These are phyloP conservation scores for Fusarium sp. DNA, from an alignment of 2,329 filamentous ascomycete genomes.

Conservation along the genomic window DNA sequence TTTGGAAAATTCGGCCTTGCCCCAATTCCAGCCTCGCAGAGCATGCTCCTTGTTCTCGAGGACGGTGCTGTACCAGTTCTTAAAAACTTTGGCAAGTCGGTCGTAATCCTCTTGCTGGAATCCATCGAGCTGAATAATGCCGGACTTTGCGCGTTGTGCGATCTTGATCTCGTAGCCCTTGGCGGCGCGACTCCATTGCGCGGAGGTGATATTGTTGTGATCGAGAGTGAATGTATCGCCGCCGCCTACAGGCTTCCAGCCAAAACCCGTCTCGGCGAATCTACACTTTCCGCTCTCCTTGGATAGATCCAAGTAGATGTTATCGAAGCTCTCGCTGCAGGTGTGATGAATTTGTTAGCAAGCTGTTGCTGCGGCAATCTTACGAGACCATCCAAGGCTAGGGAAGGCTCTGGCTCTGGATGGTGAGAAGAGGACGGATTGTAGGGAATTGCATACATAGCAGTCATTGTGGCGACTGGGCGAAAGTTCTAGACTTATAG, in stretches of 20 bases:
- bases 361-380: slow-evolving; percentile 35
- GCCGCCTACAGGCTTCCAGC: slow-evolving; percentile 91
- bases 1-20: slow-evolving; percentile 96
- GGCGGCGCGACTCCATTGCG: slow-evolving; percentile 94
- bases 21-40: slow-evolving; percentile 98
- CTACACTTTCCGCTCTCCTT: slow-evolving; percentile 93
- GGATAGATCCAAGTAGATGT: slow-evolving; percentile 95
- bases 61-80: slow-evolving; percentile 96
- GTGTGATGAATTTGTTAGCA: slow-evolving; percentile 26
- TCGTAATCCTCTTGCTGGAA: slow-evolving; percentile 97
- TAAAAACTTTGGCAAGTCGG: slow-evolving; percentile 91
- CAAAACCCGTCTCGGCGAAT: slow-evolving; percentile 93
- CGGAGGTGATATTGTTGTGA: slow-evolving; percentile 83
- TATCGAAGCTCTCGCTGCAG: slow-evolving; percentile 89
- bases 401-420: slow-evolving; percentile 2
- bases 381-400: slow-evolving; percentile 5
- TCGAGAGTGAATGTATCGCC: slow-evolving; percentile 96
- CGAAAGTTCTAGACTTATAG: slow-evolving; percentile 10
- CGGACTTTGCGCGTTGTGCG: slow-evolving; percentile 79
- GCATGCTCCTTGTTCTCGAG: slow-evolving; percentile 95
- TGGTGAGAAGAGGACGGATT: not conserved
- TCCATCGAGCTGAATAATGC: slow-evolving; percentile 92
- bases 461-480: slow-evolving; percentile 52
- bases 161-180: slow-evolving; percentile 96
- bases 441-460: slow-evolving; percentile 52